These are phyloP conservation scores for Aspergillus sparsus DNA, from an alignment of 495 filamentous ascomycete species.

Conservation along the genomic window DNA sequence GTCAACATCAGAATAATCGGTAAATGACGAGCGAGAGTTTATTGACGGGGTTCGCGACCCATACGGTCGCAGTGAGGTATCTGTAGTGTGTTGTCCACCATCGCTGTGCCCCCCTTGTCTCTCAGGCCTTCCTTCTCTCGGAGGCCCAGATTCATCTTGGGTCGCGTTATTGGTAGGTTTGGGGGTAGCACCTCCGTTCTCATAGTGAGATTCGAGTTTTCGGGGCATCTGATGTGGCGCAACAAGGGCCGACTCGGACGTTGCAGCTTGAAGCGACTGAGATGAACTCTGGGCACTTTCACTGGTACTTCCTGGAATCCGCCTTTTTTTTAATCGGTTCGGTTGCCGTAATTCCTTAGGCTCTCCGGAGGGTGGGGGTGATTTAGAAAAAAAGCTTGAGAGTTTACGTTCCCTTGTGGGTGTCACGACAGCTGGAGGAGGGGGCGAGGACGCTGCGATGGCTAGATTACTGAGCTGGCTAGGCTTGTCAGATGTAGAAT, in stretches of 20 bases:
- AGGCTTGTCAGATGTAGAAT: constrained; percentile 29
- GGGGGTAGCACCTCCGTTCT: constrained; percentile 38
- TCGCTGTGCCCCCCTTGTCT: constrained; percentile 23
- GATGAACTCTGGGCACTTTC: constrained; percentile 85
- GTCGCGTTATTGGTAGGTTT: constrained; percentile 31
- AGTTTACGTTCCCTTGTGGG: constrained; percentile 70
- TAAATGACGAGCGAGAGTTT: constrained; percentile 71
- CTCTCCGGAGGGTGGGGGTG: constrained; percentile 57
- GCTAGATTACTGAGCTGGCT: constrained; percentile 50
- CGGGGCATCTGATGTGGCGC: constrained; percentile 21
- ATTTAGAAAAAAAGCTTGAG: constrained; percentile 67
- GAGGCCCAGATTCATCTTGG: constrained; percentile 26
- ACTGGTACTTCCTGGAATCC: constrained; percentile 69
- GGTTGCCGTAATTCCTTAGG: constrained; percentile 62
- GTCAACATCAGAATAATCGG: constrained; percentile 76
- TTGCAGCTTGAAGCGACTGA: constrained; percentile 60
- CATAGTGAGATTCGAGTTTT: constrained; percentile 22
- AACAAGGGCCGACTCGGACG: constrained; percentile 29
- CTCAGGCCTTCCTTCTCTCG: constrained; percentile 26
- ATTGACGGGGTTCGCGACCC: constrained; percentile 68
- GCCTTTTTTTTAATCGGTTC: constrained; percentile 85
- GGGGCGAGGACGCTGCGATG: constrained; percentile 33
- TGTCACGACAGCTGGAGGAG: constrained; percentile 54
- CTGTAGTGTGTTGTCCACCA: constrained; percentile 32
- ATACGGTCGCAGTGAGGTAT: constrained; percentile 60